phyloP scores from a whole-genome alignment of 352 stramenopile species.

The Pythium brachiatum region DNA sequence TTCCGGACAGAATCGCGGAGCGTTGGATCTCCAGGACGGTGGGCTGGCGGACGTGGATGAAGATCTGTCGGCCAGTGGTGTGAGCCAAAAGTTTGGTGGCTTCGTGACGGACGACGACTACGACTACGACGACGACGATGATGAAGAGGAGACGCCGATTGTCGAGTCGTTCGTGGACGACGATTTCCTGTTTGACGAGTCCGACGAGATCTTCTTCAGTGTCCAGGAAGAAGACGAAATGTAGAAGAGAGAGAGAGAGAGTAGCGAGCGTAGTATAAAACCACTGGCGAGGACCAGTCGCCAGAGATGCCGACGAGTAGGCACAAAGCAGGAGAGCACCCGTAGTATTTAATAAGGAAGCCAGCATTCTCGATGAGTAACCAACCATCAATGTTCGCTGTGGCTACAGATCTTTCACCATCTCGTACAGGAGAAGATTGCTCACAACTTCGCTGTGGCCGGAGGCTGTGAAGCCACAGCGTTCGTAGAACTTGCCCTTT shows the following conservation, averaged over 20 bases:
- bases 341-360: constrained; percentile 12
- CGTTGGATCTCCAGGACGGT: constrained; percentile 12
- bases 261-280: constrained; percentile 1
- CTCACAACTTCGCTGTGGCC: constrained; percentile 4
- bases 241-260: not conserved
- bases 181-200: constrained; percentile 23
- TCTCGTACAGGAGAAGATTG: constrained; percentile 16
- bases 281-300: not conserved
- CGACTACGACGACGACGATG: constrained; percentile 13
- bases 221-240: constrained; percentile 9
- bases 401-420: constrained; percentile 9
- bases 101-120: constrained; percentile 16
- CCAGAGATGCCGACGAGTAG: not conserved
- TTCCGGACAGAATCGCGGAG: not conserved
- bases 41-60: constrained; percentile 19
- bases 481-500: constrained; percentile 19
- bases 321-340: not conserved
- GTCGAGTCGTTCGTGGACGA: constrained; percentile 29
- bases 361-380: not conserved
- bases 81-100: constrained; percentile 8
- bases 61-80: constrained; percentile 15
- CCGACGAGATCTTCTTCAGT: constrained; percentile 26
- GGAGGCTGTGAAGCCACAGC: constrained; percentile 2
- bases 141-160: constrained; percentile 24
- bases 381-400: not conserved